Base-by-base conservation (phyloP, 1,139 yeast genomes). In the Blastobotrys apis region DNA sequence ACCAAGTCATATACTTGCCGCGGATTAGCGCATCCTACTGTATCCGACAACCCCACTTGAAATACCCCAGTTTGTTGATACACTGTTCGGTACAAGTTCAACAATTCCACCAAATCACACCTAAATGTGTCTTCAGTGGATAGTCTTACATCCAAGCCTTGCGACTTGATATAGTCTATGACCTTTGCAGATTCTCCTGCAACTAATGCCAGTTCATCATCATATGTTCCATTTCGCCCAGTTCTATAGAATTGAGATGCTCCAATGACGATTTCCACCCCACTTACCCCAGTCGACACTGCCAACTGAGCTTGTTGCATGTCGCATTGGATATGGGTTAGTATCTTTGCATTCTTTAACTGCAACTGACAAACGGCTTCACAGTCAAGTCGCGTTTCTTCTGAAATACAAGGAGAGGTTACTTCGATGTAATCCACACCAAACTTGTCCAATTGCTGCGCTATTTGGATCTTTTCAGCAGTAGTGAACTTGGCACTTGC, bases 241-340 rank as follows among this genome's bases (percentile, higher is more conserved):
- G 90, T 97, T 17, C 95, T 85, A 68, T 80, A 90, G 67, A 88
- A 92, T 67, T 86, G 95, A 16, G 97, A 90, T 22, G 98, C 90
- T 55, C 97, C 98, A 68, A 92, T 92, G 45, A 92, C 97, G 42
- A 92, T 97, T 71, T 92, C 97, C 49, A 92, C 97, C 69, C 98
- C 98, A 65, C 92, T 97, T 49, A 92, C 97, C 65, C 98, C 97
- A 37, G 97, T 90, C 64, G 86, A 90, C 29, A 92, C 98, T 2
- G 98, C 98, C 47, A 92, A 85, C 63, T 83, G 77, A 51, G 97
- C 98, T 61, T 92, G 97, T 65, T 92, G 97, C 97, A 92, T 90
- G 68, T 90, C 97, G 69, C 98, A 92, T 71, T 97, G 80, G 59
- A 90, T 88, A 66, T 90, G 97, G 23, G 81, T 77, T 59, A 90